Conservation (phyloP, 768 basidiomycete species). For the Tephrocybe sp. region DNA sequence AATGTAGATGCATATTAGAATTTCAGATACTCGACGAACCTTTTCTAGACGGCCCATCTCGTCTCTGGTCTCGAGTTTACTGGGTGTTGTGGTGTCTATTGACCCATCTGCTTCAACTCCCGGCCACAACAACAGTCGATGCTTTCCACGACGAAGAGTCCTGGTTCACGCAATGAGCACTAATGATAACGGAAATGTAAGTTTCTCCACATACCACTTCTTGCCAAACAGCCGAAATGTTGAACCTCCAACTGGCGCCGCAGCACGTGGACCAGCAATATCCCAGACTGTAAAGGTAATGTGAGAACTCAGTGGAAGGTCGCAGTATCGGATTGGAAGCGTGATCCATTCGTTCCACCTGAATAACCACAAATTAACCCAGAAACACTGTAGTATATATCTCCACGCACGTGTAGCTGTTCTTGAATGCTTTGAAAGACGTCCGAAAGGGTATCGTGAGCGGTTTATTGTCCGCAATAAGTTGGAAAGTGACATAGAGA, state of each 20-base stretch:
- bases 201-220: constrained; percentile 84
- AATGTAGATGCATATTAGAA: neutral
- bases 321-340: constrained; percentile 90
- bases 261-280: constrained; percentile 78
- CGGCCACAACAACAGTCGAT: constrained; percentile 83
- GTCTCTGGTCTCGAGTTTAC: constrained; percentile 77
- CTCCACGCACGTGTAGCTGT: constrained; percentile 64
- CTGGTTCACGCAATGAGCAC: too few relatives aligned
- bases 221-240: constrained; percentile 90
- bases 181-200: too few relatives aligned
- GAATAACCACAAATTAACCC: neutral
- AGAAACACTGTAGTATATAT: neutral
- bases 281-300: constrained; percentile 97
- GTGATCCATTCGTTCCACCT: constrained; percentile 95
- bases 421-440: constrained; percentile 90
- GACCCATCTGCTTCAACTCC: constrained; percentile 86
- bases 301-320: constrained; percentile 86
- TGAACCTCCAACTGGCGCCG: constrained; percentile 86
- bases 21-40: constrained; percentile 45
- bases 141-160: constrained; percentile 89
- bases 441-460: constrained; percentile 91
- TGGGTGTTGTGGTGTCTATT: constrained; percentile 80
- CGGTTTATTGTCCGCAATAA: constrained; percentile 91
- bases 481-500: constrained; percentile 90
- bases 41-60: constrained; percentile 97